A percentile compares a stretch with the other conserved stretches of the same genome.
These are phyloP conservation scores for Russula sp. DNA, from an alignment of 768 basidiomycete species.

Conservation along the genomic window DNA sequence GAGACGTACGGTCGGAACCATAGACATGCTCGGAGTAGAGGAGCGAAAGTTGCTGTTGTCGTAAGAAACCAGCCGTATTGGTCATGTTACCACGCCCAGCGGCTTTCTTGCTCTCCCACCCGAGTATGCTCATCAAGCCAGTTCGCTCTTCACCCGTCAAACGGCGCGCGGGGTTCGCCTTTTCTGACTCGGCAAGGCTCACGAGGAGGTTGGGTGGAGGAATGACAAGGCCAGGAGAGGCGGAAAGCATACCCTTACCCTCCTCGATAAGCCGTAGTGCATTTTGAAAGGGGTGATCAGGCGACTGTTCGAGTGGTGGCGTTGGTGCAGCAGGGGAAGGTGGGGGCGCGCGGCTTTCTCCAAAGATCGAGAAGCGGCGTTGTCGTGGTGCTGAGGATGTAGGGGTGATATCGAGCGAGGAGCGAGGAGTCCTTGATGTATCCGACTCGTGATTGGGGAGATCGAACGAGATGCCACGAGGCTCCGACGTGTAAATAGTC, in stretches of 20 bases:
- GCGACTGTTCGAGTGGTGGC: neutral
- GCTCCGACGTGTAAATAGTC: slow-evolving; percentile 24
- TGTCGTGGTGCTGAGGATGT: slow-evolving; percentile 9
- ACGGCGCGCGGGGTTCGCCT: slow-evolving; percentile 30
- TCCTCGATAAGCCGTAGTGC: slow-evolving; percentile 37
- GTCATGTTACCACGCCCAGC: slow-evolving; percentile 35
- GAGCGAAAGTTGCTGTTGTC: slow-evolving; percentile 50
- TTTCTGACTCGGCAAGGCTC: slow-evolving; percentile 46
- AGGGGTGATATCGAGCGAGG: slow-evolving; percentile 28
- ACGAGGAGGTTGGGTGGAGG: slow-evolving; percentile 42
- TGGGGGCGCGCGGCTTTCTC: slow-evolving; percentile 3
- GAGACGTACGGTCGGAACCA: slow-evolving; percentile 1
- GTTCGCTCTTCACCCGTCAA: slow-evolving; percentile 52
- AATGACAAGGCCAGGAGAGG: slow-evolving; percentile 45
- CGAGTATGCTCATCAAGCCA: slow-evolving; percentile 46
- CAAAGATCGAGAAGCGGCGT: slow-evolving; percentile 21
- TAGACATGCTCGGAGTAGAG: slow-evolving; percentile 39
- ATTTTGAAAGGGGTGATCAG: slow-evolving; percentile 32
- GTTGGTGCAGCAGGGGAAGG: neutral
- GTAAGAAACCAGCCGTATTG: slow-evolving; percentile 45
- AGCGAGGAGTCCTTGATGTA: slow-evolving; percentile 15
- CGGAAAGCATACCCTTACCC: slow-evolving; percentile 39
- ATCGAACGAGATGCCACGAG: slow-evolving; percentile 37
- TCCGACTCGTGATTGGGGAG: slow-evolving; percentile 23
- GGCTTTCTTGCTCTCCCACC: slow-evolving; percentile 48